These are phyloP conservation scores for Sphaerulina vaccinii DNA, from an alignment of 2,329 filamentous ascomycete genomes.

Conservation along the genomic window DNA sequence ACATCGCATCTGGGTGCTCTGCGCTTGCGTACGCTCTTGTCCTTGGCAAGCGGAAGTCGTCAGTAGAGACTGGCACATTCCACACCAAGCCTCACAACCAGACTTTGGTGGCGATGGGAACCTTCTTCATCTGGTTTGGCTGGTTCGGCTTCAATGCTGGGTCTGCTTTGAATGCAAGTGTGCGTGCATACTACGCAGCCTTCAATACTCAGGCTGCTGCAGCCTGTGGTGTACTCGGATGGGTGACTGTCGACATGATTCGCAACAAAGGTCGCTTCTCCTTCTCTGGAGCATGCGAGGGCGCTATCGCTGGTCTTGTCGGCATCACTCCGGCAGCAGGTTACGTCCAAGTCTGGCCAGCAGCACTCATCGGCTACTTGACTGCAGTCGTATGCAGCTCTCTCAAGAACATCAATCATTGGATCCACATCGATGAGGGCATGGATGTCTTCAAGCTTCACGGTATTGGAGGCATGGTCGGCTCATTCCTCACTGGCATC, in stretches of 20 bases:
- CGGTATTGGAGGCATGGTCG: conserved; percentile 57
- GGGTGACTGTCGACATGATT: conserved; percentile 55
- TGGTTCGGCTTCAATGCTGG: conserved; percentile 61
- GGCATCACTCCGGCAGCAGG: conserved; percentile 59
- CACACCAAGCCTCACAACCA: conserved; percentile 65
- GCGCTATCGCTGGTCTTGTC: conserved; percentile 59
- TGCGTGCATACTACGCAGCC: conserved; percentile 55
- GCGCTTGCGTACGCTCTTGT: conserved; percentile 64
- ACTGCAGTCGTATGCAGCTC: conserved; percentile 53
- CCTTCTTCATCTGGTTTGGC: conserved; percentile 65
- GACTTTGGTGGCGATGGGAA: conserved; percentile 63
- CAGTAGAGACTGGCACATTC: too few relatives aligned
- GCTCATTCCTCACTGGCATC: conserved; percentile 58
- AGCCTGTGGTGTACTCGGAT: conserved; percentile 54
- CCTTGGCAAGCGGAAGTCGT: conserved; percentile 58
- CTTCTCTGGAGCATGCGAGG: conserved; percentile 57
- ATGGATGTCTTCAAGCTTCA: conserved; percentile 62
- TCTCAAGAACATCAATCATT: conserved; percentile 53
- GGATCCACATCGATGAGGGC: conserved; percentile 57
- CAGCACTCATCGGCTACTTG: conserved; percentile 57
- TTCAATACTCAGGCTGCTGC: conserved; percentile 61
- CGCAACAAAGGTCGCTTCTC: conserved; percentile 54
- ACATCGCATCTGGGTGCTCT: conserved; percentile 62
- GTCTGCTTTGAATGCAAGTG: conserved; percentile 53
- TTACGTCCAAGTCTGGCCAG: conserved; percentile 35